phyloP scores from a whole-genome alignment of 306 rosid species.

The Psophocarpus tetragonolobus region DNA sequence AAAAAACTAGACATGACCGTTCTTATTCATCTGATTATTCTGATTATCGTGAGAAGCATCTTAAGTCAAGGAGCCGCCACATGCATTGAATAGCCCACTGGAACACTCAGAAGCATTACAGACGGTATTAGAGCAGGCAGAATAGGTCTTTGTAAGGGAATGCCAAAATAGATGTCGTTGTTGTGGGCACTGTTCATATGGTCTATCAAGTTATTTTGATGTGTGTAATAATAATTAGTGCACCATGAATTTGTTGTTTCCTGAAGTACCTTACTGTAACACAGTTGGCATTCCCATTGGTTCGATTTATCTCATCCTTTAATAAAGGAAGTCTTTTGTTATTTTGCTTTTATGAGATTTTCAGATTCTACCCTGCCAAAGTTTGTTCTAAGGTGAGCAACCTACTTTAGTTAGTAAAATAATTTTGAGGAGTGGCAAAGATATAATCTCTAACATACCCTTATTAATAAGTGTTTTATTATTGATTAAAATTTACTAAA shows the following conservation, averaged over 20 bases:
- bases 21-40: conserved; percentile 30
- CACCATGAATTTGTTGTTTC: not conserved
- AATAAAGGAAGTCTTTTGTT: not conserved
- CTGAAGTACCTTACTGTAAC: not conserved
- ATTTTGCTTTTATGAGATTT: not conserved
- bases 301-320: not conserved
- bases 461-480: too few species aligned
- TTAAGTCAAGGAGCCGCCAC: conserved; percentile 26
- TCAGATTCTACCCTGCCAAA: not conserved
- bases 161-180: not conserved
- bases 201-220: not conserved
- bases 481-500: too few species aligned
- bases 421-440: too few species aligned
- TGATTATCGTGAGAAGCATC: conserved; percentile 32
- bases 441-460: too few species aligned
- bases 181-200: not conserved
- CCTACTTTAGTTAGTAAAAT: too few species aligned
- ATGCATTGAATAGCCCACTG: conserved; percentile 38
- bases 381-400: too few species aligned
- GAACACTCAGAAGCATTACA: conserved; percentile 26
- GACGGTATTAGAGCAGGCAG: conserved; percentile 13
- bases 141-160: conserved; percentile 19
- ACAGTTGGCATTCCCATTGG: not conserved
- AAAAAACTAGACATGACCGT: conserved; percentile 29
- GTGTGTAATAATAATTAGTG: not conserved